These are phyloP conservation scores for Pleoardoris graminearum DNA, from an alignment of 2,329 filamentous ascomycete species.

Conservation along the genomic window DNA sequence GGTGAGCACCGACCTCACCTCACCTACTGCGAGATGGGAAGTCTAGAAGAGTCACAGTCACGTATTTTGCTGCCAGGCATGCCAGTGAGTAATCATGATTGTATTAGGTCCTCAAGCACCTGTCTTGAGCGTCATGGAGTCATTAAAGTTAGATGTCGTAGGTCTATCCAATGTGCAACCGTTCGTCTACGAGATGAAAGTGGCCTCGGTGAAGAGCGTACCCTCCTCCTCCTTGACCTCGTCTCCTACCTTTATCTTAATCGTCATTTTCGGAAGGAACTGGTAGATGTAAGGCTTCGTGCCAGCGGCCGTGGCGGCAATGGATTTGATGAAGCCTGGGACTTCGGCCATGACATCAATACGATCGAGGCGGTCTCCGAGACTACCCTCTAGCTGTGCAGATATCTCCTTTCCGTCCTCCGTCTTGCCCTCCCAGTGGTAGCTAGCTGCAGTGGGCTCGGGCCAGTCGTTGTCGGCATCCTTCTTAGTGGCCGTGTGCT, in stretches of 20 bases:
- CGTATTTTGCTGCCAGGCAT: too few species aligned
- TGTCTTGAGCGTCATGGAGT: constrained; percentile 30
- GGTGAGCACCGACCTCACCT: too few species aligned
- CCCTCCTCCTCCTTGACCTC: constrained; percentile 79
- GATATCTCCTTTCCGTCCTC: constrained; percentile 75
- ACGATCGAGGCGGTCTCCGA: constrained; percentile 74
- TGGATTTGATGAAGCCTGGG: constrained; percentile 91
- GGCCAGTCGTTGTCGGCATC: constrained; percentile 87
- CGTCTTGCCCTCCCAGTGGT: constrained; percentile 75
- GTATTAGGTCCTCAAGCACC: constrained; percentile 42
- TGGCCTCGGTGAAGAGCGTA: constrained; percentile 81
- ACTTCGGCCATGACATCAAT: constrained; percentile 98
- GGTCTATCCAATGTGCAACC: constrained; percentile 18
- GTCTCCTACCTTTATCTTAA: constrained; percentile 86
- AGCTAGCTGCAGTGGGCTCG: constrained; percentile 75
- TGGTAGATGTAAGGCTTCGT: constrained; percentile 99
- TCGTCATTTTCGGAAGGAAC: constrained; percentile 72
- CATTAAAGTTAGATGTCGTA: constrained; percentile 38
- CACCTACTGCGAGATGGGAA: too few species aligned
- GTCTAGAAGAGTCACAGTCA: too few species aligned
- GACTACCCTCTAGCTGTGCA: constrained; percentile 68
- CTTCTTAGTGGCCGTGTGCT: constrained; percentile 69
- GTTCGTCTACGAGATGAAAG: constrained; percentile 76
- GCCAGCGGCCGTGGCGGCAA: constrained; percentile 84
- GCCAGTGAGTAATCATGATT: constrained; percentile 17